phyloP scores from a whole-genome alignment of 805 yeast genomes.

The Kuraishia borneana region DNA sequence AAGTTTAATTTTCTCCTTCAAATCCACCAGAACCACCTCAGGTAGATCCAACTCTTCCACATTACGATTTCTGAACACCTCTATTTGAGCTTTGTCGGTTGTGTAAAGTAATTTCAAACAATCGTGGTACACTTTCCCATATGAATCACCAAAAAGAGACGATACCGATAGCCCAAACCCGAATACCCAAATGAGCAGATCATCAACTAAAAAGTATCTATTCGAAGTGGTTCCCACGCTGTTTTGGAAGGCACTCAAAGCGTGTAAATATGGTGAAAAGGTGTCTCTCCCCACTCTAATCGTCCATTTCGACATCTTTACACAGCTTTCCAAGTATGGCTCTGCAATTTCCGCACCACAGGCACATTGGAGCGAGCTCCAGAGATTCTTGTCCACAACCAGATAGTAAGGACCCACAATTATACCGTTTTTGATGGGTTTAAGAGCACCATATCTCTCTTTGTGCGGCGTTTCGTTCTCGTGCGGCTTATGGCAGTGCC shows the following conservation, averaged over 20 bases:
- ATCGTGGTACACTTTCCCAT: constrained; percentile 6
- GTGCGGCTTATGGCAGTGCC: constrained; percentile 90
- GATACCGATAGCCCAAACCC: constrained; percentile 23
- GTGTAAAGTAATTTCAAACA: constrained; percentile 37
- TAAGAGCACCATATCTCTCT: constrained; percentile 27
- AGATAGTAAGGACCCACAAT: constrained; percentile 52
- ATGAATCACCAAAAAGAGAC: neutral
- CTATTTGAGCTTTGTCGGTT: constrained; percentile 15
- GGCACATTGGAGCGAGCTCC: neutral
- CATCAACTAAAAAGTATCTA: constrained; percentile 19
- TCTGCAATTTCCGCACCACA: neutral
- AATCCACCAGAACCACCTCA: constrained; percentile 15
- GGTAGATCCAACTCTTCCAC: constrained; percentile 27
- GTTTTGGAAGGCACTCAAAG: constrained; percentile 28
- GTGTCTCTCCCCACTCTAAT: constrained; percentile 20
- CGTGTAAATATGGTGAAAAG: constrained; percentile 24
- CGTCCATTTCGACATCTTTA: constrained; percentile 48
- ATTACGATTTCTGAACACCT: constrained; percentile 16
- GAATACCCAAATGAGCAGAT: constrained; percentile 36
- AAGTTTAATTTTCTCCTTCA: constrained; percentile 15
- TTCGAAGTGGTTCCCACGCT: constrained; percentile 30
- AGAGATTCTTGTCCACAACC: constrained; percentile 18
- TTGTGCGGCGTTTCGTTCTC: constrained; percentile 13
- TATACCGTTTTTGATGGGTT: constrained; percentile 29
- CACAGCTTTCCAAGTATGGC: constrained; percentile 10